Evolutionary conservation across 805 yeast species (phyloP).

Genomic region (Starmerella etchellsii): DNA sequence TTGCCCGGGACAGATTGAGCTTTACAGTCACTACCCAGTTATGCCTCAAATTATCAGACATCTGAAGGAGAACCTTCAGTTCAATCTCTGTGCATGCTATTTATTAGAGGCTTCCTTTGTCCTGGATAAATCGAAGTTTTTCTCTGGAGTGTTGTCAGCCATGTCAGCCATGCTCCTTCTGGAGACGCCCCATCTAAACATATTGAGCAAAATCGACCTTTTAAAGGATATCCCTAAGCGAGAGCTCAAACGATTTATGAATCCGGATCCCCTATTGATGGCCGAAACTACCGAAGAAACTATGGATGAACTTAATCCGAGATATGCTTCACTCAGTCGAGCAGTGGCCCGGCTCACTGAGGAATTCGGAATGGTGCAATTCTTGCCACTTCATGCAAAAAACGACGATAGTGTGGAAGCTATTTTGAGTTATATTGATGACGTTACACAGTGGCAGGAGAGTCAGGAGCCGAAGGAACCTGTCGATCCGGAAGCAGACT

Average conservation of each 20-base stretch:
- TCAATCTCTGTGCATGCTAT: conserved; percentile 85
- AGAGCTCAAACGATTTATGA: conserved; percentile 68
- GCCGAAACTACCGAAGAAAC: conserved; percentile 34
- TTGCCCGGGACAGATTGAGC: conserved; percentile 94
- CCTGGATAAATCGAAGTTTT: conserved; percentile 79
- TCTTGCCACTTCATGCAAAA: conserved; percentile 74
- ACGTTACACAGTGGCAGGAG: conserved; percentile 96
- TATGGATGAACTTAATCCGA: conserved; percentile 37
- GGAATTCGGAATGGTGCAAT: conserved; percentile 98
- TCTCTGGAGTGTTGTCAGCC: conserved; percentile 89
- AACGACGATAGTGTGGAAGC: conserved; percentile 64
- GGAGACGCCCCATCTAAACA: conserved; percentile 89
- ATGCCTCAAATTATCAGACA: conserved; percentile 82
- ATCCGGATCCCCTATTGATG: conserved; percentile 80
- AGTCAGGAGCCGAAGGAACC: conserved; percentile 96
- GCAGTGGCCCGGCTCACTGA: conserved; percentile 84
- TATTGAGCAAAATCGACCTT: conserved; percentile 75
- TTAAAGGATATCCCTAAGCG: conserved; percentile 65
- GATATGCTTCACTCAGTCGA: conserved; percentile 57
- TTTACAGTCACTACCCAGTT: conserved; percentile 88
- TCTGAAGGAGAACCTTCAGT: conserved; percentile 62
- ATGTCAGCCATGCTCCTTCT: conserved; percentile 96
- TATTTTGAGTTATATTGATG: conserved; percentile 84
- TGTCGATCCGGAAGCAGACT: conserved; percentile 34
- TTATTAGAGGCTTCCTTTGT: conserved; percentile 89